Conservation (phyloP, 495 filamentous ascomycete genomes). For the Staphylotrichum tortipilum region DNA sequence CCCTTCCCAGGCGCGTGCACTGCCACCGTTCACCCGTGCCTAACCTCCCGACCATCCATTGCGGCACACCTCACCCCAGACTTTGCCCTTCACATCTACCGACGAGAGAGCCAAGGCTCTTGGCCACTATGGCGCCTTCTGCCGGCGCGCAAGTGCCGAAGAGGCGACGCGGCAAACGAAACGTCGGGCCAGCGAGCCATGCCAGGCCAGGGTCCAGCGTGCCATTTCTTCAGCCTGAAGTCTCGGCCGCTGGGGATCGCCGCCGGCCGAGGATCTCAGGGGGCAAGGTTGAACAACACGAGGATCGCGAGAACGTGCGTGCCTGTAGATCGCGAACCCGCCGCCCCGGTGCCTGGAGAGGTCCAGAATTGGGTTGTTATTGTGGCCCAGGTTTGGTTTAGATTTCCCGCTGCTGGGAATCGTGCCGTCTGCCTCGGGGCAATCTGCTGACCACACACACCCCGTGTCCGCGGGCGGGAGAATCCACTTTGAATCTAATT, state of each 20-base stretch:
- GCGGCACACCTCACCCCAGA: too few relatives aligned
- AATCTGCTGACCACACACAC: background rate
- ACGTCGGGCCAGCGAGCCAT: too few relatives aligned
- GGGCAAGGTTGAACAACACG: background rate
- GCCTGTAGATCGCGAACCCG: background rate
- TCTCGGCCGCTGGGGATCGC: background rate
- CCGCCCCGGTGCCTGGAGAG: background rate
- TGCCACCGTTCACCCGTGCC: too few relatives aligned
- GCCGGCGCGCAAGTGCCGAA: background rate
- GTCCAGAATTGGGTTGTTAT: background rate
- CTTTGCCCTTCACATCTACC: too few relatives aligned
- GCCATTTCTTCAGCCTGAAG: constrained; percentile 3
- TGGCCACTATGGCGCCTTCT: background rate
- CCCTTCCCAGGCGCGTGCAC: too few relatives aligned
- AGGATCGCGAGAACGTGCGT: background rate
- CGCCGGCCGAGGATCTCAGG: background rate
- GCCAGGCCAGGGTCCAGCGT: background rate
- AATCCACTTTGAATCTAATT: background rate
- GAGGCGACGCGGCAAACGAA: too few relatives aligned
- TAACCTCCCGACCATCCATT: too few relatives aligned
- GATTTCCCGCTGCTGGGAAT: background rate
- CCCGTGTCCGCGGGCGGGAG: background rate
- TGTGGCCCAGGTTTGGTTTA: background rate
- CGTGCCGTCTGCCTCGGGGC: background rate
- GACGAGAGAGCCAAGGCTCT: background rate